Evolutionary conservation across 78 protist species (phyloP).

Genomic region (Andalucia godoyi): DNA sequence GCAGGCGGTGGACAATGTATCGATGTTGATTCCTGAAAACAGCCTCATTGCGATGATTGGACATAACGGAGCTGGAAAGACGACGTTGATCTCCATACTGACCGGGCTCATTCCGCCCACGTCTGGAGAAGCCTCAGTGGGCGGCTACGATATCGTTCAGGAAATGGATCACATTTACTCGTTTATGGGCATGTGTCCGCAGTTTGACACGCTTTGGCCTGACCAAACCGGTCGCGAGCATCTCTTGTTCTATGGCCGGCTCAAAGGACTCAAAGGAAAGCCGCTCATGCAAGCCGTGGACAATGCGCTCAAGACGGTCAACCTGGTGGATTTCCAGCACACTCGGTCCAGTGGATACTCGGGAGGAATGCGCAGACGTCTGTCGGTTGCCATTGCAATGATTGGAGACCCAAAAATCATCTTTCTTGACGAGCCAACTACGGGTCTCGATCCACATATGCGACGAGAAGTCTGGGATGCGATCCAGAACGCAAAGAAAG

Average conservation of each 20-base stretch:
- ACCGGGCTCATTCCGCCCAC: constrained; percentile 58
- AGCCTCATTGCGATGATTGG: constrained; percentile 11
- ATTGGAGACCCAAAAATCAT: constrained; percentile 12
- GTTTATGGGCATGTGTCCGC: constrained; percentile 66
- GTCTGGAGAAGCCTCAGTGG: no score
- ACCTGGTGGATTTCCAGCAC: constrained; percentile 5
- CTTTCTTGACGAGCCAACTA: constrained; percentile 31
- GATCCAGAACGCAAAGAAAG: background rate
- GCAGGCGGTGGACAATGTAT: no score
- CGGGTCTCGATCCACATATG: constrained; percentile 16
- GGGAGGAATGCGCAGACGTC: constrained; percentile 76
- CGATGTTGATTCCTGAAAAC: no score
- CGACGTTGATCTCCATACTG: constrained; percentile 71
- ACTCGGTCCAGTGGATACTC: constrained; percentile 7
- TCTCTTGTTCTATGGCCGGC: constrained; percentile 13
- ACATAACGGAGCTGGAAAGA: constrained; percentile 51
- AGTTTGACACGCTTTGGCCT: constrained; percentile 45
- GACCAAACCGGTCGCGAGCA: constrained; percentile 41
- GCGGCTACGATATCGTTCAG: background rate
- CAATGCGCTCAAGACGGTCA: background rate
- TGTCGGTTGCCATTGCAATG: constrained; percentile 64
- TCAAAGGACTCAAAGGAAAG: constrained; percentile 13
- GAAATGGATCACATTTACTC: constrained; percentile 20
- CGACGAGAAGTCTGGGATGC: constrained; percentile 22
- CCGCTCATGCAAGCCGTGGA: background rate